Percentiles rank a stretch among this genome's conserved stretches.
phyloP scores from a whole-genome alignment of 2,329 filamentous ascomycete genomes.

The Apiospora arundinis region DNA sequence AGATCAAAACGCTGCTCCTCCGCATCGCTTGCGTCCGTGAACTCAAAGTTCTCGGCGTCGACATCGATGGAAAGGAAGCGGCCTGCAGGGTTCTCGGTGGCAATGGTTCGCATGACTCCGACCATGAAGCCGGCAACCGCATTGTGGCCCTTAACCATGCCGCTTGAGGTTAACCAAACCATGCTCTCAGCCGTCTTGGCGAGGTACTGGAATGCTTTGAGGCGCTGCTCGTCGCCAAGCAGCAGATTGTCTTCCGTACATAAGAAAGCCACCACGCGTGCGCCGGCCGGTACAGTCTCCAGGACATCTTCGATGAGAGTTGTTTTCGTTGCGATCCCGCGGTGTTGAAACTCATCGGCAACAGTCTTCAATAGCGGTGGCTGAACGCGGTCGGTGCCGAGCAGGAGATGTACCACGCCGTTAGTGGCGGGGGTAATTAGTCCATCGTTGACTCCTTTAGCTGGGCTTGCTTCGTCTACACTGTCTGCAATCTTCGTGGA shows the following conservation, averaged over 20 bases:
- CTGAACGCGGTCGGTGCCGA: conserved; percentile 9
- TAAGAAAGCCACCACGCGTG: conserved; percentile 25
- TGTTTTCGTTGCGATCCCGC: not conserved
- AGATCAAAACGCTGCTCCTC: conserved; percentile 24
- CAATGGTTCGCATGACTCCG: conserved; percentile 35
- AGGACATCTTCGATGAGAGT: conserved; percentile 13
- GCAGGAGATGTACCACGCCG: conserved; percentile 14
- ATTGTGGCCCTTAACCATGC: conserved; percentile 31
- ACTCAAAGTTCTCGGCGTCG: conserved; percentile 26
- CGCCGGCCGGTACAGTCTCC: conserved; percentile 13
- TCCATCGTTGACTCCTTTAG: not conserved
- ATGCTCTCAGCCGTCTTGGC: conserved; percentile 25
- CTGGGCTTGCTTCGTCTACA: not conserved
- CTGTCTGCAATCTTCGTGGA: conserved; percentile 15
- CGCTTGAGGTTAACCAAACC: conserved; percentile 30
- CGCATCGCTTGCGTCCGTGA: not conserved
- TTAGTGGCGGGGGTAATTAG: not conserved
- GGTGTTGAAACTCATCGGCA: conserved; percentile 2
- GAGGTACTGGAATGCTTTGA: conserved; percentile 29
- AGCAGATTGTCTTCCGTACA: conserved; percentile 20
- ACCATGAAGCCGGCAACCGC: conserved; percentile 32
- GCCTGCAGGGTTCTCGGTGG: conserved; percentile 34
- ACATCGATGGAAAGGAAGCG: conserved; percentile 34
- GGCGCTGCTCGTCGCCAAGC: conserved; percentile 20
- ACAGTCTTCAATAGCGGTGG: conserved; percentile 5